These are phyloP conservation scores for Alternaria dauci DNA, from an alignment of 2,329 filamentous ascomycete species.

Conservation along the genomic window DNA sequence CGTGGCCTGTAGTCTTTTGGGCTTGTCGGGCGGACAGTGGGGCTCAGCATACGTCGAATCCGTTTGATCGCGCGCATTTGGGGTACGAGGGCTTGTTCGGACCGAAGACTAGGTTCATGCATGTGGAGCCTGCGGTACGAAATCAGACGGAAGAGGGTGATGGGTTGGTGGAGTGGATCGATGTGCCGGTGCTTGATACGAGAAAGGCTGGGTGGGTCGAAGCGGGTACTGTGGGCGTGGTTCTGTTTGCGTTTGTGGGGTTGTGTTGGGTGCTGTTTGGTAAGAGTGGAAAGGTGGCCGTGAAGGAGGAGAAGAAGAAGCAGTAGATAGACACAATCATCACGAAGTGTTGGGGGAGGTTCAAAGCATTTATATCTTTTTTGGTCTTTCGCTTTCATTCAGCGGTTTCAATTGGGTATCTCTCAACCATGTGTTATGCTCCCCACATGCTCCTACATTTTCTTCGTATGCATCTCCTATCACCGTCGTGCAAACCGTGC, in stretches of 20 bases:
- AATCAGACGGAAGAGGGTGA: background rate
- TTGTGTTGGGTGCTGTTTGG: slow-evolving; percentile 54
- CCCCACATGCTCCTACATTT: background rate
- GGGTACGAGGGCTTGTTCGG: slow-evolving; percentile 86
- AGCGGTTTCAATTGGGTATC: slow-evolving; percentile 18
- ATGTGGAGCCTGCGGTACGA: slow-evolving; percentile 56
- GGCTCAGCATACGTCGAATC: slow-evolving; percentile 75
- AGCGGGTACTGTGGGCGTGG: slow-evolving; percentile 53
- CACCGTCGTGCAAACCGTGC: background rate
- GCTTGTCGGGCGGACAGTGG: slow-evolving; percentile 75
- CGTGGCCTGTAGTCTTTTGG: slow-evolving; percentile 90
- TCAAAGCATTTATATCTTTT: background rate
- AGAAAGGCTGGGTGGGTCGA: slow-evolving; percentile 50
- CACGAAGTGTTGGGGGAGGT: background rate
- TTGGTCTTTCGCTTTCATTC: slow-evolving; percentile 9
- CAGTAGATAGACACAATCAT: slow-evolving; percentile 20
- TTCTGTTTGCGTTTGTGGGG: slow-evolving; percentile 56
- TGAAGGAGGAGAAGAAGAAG: slow-evolving; percentile 34
- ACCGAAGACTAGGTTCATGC: slow-evolving; percentile 82
- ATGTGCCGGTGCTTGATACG: slow-evolving; percentile 55
- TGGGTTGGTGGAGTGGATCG: slow-evolving; percentile 44
- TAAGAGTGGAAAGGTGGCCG: slow-evolving; percentile 8
- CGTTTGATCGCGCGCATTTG: slow-evolving; percentile 85
- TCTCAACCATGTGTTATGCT: slow-evolving; percentile 3
- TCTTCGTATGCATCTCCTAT: background rate